Conservation (phyloP, 768 basidiomycete genomes). For the Lentinula sp. region DNA sequence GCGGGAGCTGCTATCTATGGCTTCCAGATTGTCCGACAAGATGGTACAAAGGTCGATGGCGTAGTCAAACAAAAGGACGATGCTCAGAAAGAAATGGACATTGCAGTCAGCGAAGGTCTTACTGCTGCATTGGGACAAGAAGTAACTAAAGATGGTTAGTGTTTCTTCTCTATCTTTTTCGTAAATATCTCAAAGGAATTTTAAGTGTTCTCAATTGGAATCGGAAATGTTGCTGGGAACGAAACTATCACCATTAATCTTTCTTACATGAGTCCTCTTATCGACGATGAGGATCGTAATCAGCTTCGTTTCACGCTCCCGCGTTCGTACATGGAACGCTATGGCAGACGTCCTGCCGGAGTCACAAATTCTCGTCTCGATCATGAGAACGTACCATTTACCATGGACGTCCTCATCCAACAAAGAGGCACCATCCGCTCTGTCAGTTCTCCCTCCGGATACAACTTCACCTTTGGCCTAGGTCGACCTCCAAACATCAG, state of each 20-base stretch:
- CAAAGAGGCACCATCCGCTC: neutral
- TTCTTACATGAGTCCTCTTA: neutral
- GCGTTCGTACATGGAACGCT: neutral
- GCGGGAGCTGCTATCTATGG: neutral
- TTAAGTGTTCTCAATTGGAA: neutral
- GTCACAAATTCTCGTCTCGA: too few species aligned
- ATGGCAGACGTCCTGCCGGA: neutral
- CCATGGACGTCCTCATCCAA: neutral
- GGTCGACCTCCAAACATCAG: neutral
- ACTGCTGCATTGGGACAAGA: neutral
- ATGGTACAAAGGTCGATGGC: neutral
- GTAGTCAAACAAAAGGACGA: neutral
- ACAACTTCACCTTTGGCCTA: neutral
- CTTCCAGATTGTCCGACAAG: neutral
- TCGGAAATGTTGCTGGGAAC: neutral
- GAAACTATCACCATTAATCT: neutral
- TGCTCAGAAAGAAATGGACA: neutral
- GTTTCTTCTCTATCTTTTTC: neutral
- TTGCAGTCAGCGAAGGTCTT: neutral
- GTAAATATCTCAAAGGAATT: too few species aligned
- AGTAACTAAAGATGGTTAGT: neutral
- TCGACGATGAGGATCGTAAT: neutral
- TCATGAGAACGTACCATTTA: neutral
- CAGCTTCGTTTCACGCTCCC: neutral
- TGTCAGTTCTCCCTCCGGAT: neutral